These are phyloP conservation scores for Aspergillus transmontanensis DNA, from an alignment of 2,329 filamentous ascomycete species.

Conservation along the genomic window DNA sequence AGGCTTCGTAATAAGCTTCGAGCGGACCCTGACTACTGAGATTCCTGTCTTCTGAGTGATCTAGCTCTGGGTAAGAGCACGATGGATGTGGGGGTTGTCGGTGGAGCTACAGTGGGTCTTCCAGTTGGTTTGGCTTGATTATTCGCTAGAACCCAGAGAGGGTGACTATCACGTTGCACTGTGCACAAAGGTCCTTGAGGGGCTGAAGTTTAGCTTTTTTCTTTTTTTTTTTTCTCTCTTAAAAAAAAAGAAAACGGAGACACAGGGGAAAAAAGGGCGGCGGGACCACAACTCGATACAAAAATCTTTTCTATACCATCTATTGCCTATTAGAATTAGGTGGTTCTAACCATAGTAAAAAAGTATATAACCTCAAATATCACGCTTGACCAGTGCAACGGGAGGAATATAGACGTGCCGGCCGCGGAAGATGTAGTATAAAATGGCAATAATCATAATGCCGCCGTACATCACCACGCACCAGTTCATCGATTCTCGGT, in stretches of 20 bases:
- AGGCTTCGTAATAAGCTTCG: constrained; percentile 4
- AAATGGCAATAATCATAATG: constrained; percentile 38
- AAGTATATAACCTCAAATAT: constrained; percentile 4
- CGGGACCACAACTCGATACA: not conserved
- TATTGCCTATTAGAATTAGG: not conserved
- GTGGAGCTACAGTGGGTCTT: not conserved
- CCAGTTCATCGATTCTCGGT: constrained; percentile 45
- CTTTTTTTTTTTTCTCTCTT: not conserved
- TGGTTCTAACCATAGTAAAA: not conserved
- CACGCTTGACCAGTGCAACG: constrained; percentile 26
- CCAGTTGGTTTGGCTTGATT: not conserved
- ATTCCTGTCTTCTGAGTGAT: not conserved
- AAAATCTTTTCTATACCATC: not conserved
- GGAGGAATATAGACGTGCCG: constrained; percentile 37
- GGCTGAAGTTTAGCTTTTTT: not conserved
- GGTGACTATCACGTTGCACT: not conserved
- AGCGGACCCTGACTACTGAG: not conserved
- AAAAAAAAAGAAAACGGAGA: not conserved
- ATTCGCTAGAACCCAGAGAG: not conserved
- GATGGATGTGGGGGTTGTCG: not conserved
- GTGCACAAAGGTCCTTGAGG: not conserved
- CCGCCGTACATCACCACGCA: constrained; percentile 37
- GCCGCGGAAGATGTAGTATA: constrained; percentile 39
- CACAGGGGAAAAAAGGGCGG: too few species aligned
- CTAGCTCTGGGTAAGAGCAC: not conserved